Conservation (phyloP, 305 asterid species). For the Solanum hybrid region DNA sequence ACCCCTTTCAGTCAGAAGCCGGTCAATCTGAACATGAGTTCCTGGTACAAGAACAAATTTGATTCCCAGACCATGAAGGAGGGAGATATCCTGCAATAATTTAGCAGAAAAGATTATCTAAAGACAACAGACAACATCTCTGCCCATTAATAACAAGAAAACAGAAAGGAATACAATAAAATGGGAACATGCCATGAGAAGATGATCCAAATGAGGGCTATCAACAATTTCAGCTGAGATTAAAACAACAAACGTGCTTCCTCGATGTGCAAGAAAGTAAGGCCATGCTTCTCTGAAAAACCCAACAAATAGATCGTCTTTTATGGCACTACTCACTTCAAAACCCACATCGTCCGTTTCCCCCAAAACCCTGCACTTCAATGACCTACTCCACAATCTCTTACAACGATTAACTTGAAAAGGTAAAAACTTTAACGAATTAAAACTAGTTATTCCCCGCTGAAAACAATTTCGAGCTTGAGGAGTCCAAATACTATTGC, state of each 20-base stretch:
- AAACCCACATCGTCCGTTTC: slow-evolving; percentile 21
- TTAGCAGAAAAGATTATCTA: not conserved
- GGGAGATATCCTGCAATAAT: slow-evolving; percentile 67
- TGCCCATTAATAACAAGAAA: not conserved
- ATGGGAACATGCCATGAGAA: slow-evolving; percentile 62
- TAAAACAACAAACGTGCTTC: slow-evolving; percentile 71
- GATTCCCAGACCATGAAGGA: slow-evolving; percentile 88
- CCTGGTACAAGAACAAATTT: slow-evolving; percentile 96
- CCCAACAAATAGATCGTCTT: slow-evolving; percentile 67
- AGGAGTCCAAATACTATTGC: slow-evolving; percentile 16
- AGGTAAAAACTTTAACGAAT: slow-evolving; percentile 8
- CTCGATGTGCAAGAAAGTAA: slow-evolving; percentile 71
- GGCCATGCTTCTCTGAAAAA: slow-evolving; percentile 95
- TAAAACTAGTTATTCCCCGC: slow-evolving; percentile 6
- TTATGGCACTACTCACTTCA: slow-evolving; percentile 29
- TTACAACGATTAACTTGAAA: not conserved
- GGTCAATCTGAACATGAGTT: slow-evolving; percentile 84
- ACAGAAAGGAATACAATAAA: not conserved
- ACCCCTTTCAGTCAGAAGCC: slow-evolving; percentile 72
- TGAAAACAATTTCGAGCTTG: not conserved
- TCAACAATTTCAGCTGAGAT: slow-evolving; percentile 69
- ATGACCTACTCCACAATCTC: not conserved
- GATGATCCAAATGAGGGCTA: slow-evolving; percentile 59
- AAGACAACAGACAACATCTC: not conserved
- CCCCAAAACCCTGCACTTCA: slow-evolving; percentile 24